Base-by-base conservation (phyloP, 2,329 filamentous ascomycete species). In the Emmonsia crescens region DNA sequence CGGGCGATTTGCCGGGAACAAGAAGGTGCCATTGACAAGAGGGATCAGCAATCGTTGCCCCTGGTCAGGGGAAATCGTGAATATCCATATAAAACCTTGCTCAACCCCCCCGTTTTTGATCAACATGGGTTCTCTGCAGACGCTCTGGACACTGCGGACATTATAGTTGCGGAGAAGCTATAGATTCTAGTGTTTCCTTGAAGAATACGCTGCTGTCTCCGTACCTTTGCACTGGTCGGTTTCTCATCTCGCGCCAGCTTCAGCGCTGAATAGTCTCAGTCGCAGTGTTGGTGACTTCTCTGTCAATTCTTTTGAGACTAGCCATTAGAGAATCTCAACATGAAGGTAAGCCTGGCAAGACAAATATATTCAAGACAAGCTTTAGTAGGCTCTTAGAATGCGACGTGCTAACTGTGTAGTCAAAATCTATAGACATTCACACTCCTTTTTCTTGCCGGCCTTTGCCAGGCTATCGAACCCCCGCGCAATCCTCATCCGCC, bases 401-500 rank as follows among this genome's bases (percentile, higher is more conserved):
- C 16, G n/a, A 31, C 10, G 16, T 19, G 9, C 40, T 57, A 8
- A 57, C 27, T n/a, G 16, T 21, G 55, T 4, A 14, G 16, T 29
- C 24, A 16, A 46, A n/a, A n/a, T 31, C 3, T 31, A 16, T 56
- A 57, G 55, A 27, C 36, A 19, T 44, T 57, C 31, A 12, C 27
- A 24, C 62, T 66, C 52, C 56, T 66, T 52, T 31, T 65, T 21
- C 57, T 66, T n/a, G 65, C 62, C 24, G 64, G 63, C 59, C 46
- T 69, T 40, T 61, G 64, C 60, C 69, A 71, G 56, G 73, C 72
- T 42, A 75, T 79, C 67, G 77, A 82, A 31, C 81, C 82, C 54
- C 76, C 80, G 5, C 79, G 84, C 38, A 73, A 78, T 58, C 80
- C 83, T 9, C 75, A 80, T 63, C 81, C 83, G 60, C 83, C 84